These are phyloP conservation scores for Talaromyces stipitatus DNA, from an alignment of 495 filamentous ascomycete species.

Conservation along the genomic window DNA sequence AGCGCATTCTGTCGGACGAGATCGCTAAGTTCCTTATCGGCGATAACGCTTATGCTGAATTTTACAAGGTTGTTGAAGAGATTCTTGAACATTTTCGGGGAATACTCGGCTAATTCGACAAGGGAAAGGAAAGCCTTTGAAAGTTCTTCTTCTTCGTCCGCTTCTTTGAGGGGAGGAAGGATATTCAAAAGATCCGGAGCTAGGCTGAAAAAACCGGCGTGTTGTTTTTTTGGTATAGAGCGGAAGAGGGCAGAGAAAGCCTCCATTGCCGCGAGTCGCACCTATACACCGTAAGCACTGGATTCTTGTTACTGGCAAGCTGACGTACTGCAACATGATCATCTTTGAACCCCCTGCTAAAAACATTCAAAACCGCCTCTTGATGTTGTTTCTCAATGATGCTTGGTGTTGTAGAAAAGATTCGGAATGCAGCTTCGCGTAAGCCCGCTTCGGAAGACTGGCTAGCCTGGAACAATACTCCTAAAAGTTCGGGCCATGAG, in stretches of 20 bases:
- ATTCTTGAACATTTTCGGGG: constrained; percentile 92
- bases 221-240: constrained; percentile 75
- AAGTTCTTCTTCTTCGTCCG: constrained; percentile 79
- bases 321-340: constrained; percentile 62
- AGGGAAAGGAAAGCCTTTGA: constrained; percentile 81
- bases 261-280: constrained; percentile 89
- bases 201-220: constrained; percentile 77
- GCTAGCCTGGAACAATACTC: constrained; percentile 78
- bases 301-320: neutral
- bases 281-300: constrained; percentile 31
- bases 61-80: constrained; percentile 85
- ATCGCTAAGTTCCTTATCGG: constrained; percentile 90
- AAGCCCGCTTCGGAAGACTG: constrained; percentile 72
- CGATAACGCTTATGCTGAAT: constrained; percentile 86
- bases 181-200: constrained; percentile 88
- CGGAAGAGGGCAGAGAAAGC: constrained; percentile 95
- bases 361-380: constrained; percentile 72
- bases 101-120: constrained; percentile 86
- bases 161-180: constrained; percentile 84
- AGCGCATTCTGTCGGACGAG: constrained; percentile 88
- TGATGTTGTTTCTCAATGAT: constrained; percentile 97
- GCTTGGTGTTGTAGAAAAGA: constrained; percentile 90
- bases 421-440: constrained; percentile 84
- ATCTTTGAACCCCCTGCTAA: constrained; percentile 88
- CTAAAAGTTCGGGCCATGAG: constrained; percentile 85